Evolutionary conservation across 139 green algal species (phyloP), one percentile per base, ranked within the genome.

Genomic region (Mesotaenium endlicherianum): DNA sequence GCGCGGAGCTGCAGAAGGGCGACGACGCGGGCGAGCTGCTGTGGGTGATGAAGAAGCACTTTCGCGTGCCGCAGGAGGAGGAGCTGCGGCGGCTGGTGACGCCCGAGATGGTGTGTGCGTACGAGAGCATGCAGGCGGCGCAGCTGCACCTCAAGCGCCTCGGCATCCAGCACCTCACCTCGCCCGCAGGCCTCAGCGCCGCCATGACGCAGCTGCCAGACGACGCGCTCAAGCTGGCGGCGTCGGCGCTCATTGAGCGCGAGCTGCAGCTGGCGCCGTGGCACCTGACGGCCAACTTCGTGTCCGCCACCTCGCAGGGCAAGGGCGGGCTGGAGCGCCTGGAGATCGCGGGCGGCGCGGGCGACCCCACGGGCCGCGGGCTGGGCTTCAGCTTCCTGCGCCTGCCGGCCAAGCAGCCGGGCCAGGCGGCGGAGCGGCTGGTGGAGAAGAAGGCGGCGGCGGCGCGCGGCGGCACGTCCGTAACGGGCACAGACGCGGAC

Each of bases 311-410:
- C 30, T 45, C 39, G 0, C 72, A 80, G 5, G 72, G 72, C 6
- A 72, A 74, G 8, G 75, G 75, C 2, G 49, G 75, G 8, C 2
- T 82, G 16, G 75, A 82, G 14, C 31, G 59, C 26, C 11, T 82
- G 49, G 57, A 80, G 42, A 36, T 94, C 14, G 80, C 34, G 0
- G 93, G 93, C 3, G 93, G 93, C 3, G 64, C 85, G 0, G 93
- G 86, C 1, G 93, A 95, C 75, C 93, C 93, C n/a, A 93, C 91
- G 0, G 93, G 93, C 6, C 86, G 93, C 3, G 93, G 93, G 34
- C 68, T 81, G 45, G 93, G 91, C 30, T 94, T 93, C 85, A 91
- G 85, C 16, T 96, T 90, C 77, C 84, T 92, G 14, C 68, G 88
- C 0, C 17, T 72, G 1, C 47, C 49, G 30, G 31, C 78, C 16